Conservation (phyloP, 2,329 filamentous ascomycete genomes). For the Phialocephala sp. region DNA sequence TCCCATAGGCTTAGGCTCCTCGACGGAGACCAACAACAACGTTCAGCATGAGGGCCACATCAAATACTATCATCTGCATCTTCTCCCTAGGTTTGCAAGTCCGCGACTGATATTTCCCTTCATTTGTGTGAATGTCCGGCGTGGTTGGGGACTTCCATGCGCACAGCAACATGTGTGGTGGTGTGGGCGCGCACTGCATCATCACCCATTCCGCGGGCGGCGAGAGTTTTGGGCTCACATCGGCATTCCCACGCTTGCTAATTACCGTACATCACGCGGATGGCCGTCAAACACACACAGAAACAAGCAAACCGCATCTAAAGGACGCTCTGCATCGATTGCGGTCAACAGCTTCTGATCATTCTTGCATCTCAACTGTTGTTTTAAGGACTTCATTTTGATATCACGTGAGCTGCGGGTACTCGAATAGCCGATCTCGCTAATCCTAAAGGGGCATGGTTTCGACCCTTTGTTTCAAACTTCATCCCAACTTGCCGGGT, state of each 20-base stretch:
- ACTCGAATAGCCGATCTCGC: not conserved
- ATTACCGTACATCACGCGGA: conserved; percentile 7
- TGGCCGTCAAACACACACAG: not conserved
- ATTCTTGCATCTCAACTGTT: not conserved
- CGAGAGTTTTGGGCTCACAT: not conserved
- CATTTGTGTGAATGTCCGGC: not conserved
- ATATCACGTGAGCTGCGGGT: not conserved
- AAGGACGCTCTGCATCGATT: not conserved
- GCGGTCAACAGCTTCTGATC: not conserved
- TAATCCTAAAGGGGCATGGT: not conserved
- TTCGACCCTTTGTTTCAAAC: conserved; percentile 1
- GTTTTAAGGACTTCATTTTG: not conserved
- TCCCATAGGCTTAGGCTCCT: not conserved
- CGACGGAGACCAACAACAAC: too few species aligned
- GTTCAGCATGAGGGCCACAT: too few species aligned
- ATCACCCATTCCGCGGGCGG: not conserved
- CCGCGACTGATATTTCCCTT: too few species aligned
- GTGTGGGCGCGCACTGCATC: not conserved
- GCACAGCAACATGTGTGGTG: not conserved
- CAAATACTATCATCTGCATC: not conserved
- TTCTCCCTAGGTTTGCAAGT: not conserved
- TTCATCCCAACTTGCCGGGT: not conserved
- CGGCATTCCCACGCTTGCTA: conserved; percentile 3
- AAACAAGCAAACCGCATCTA: not conserved
- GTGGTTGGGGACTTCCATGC: not conserved